Conservation (phyloP, 2,329 filamentous ascomycete species). For the Fusarium nisikadoi region DNA sequence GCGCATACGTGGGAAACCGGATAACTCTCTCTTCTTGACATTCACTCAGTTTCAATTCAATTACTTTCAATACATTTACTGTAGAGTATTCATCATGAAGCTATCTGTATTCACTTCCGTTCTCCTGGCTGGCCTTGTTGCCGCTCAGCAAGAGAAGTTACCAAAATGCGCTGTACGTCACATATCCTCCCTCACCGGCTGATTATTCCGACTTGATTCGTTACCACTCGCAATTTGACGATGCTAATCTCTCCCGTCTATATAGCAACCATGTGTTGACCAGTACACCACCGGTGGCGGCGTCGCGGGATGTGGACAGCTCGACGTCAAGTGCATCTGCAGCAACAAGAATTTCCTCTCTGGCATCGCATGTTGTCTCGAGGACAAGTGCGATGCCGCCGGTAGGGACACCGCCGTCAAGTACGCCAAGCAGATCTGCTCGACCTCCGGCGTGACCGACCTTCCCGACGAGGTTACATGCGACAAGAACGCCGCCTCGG, state of each 20-base stretch:
- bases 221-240: not conserved
- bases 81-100: constrained; percentile 49
- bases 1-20: constrained; percentile 3
- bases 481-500: constrained; percentile 34
- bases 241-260: constrained; percentile 9
- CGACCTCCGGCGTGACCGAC: constrained; percentile 46
- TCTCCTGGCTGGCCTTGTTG: constrained; percentile 47
- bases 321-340: constrained; percentile 57
- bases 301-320: constrained; percentile 52
- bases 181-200: not conserved
- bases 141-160: constrained; percentile 49
- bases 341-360: constrained; percentile 53
- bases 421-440: constrained; percentile 54
- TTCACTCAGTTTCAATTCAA: not conserved
- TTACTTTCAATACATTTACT: not conserved
- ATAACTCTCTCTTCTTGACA: not conserved
- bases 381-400: constrained; percentile 46
- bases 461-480: constrained; percentile 53
- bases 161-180: constrained; percentile 54
- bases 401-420: constrained; percentile 50
- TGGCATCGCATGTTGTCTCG: constrained; percentile 56
- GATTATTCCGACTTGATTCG: not conserved
- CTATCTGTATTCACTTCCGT: constrained; percentile 45
- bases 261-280: constrained; percentile 49
- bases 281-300: constrained; percentile 47